These are phyloP conservation scores for Trichocladium antarcticum DNA, from an alignment of 495 filamentous ascomycete genomes.

Conservation along the genomic window DNA sequence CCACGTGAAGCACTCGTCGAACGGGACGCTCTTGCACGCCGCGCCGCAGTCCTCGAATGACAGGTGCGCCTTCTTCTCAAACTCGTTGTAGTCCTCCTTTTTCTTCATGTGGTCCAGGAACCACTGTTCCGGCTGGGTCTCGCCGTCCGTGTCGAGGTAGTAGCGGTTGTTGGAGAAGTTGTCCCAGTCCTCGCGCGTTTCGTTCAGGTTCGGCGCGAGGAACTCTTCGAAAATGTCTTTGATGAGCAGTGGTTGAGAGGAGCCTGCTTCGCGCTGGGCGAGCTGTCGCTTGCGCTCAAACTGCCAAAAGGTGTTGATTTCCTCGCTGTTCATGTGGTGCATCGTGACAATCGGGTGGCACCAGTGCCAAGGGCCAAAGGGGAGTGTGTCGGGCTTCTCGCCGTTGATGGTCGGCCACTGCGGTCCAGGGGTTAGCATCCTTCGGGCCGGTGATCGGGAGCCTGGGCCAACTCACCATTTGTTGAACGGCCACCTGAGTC, in stretches of 20 bases:
- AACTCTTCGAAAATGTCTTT: constrained; percentile 39
- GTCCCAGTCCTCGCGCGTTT: constrained; percentile 38
- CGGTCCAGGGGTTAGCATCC: constrained; percentile 7
- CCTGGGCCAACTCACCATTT: constrained; percentile 34
- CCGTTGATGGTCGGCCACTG: constrained; percentile 50
- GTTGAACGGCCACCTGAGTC: constrained; percentile 18
- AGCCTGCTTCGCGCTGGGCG: not conserved
- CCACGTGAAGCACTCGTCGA: constrained; percentile 31
- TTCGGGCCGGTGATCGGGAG: no score
- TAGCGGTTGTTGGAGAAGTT: constrained; percentile 35
- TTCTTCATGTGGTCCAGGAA: constrained; percentile 24
- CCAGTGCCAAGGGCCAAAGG: constrained; percentile 45
- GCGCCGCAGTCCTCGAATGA: constrained; percentile 33
- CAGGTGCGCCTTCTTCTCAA: constrained; percentile 30
- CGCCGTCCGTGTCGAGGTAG: constrained; percentile 25
- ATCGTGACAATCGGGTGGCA: constrained; percentile 50
- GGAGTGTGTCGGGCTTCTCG: constrained; percentile 40
- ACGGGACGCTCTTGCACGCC: constrained; percentile 30
- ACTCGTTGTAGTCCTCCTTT: constrained; percentile 18
- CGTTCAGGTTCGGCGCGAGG: constrained; percentile 26
- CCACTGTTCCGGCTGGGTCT: constrained; percentile 17
- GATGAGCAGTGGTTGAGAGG: constrained; percentile 22
- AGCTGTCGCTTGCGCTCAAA: constrained; percentile 36
- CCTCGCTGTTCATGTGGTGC: constrained; percentile 47
- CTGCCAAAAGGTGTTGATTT: constrained; percentile 43